A percentile compares a stretch with the other conserved stretches of the same genome.
phyloP scores from a whole-genome alignment of 805 yeast species.

The Zygosaccharomyces lentus region DNA sequence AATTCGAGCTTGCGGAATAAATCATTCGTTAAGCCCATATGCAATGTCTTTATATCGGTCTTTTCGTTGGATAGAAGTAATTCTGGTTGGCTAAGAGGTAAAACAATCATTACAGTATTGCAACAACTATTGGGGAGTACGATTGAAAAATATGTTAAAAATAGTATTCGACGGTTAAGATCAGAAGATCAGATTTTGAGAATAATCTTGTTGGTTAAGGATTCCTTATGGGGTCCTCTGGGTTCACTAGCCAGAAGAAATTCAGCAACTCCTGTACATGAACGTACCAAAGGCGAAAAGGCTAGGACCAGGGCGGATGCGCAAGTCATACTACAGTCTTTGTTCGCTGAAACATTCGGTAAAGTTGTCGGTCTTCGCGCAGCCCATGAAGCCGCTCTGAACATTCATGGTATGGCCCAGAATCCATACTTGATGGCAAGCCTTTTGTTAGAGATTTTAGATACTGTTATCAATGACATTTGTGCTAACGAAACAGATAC shows the following conservation, averaged over 20 bases:
- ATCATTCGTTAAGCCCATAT: constrained; percentile 74
- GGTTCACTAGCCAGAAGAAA: constrained; percentile 44
- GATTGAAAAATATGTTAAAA: constrained; percentile 63
- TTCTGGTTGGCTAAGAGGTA: constrained; percentile 72
- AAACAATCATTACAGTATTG: constrained; percentile 72
- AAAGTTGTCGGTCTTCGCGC: constrained; percentile 68
- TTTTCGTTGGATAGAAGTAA: constrained; percentile 63
- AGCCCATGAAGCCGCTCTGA: constrained; percentile 57
- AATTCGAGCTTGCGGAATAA: constrained; percentile 17
- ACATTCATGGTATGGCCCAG: constrained; percentile 64
- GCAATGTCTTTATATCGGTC: constrained; percentile 65
- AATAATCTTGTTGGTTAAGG: constrained; percentile 31
- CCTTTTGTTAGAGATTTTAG: constrained; percentile 54
- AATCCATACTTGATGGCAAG: constrained; percentile 67
- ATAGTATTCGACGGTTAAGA: constrained; percentile 26
- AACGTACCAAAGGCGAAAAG: constrained; percentile 49
- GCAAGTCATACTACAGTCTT: constrained; percentile 46
- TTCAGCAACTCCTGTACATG: constrained; percentile 16
- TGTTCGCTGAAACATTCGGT: constrained; percentile 62
- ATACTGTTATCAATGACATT: constrained; percentile 46
- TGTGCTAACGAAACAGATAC: background rate
- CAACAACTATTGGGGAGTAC: constrained; percentile 88
- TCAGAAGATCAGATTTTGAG: constrained; percentile 43
- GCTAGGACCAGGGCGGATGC: constrained; percentile 56
- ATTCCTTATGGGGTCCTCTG: constrained; percentile 50